Evolutionary conservation across 495 filamentous ascomycete species (phyloP).

Genomic region (Articulospora tetracladia): DNA sequence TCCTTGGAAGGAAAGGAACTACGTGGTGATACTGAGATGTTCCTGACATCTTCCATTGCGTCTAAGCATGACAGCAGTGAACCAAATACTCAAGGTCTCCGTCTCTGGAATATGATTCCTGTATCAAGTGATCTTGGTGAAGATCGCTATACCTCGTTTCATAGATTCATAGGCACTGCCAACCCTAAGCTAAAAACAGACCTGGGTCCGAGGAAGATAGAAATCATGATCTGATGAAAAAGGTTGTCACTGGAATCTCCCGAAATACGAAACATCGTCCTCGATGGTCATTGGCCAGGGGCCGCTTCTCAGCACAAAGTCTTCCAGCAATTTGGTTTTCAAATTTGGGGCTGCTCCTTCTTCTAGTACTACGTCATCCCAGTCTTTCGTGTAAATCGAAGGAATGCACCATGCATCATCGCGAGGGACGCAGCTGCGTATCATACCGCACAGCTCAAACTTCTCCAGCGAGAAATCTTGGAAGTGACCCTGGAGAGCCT

Average conservation of each 20-base stretch:
- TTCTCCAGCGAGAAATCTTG: constrained; percentile 7
- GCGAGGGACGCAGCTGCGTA: neutral
- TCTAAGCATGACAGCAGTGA: too few species aligned
- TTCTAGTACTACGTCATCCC: neutral
- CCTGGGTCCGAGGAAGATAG: too few species aligned
- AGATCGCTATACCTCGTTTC: too few species aligned
- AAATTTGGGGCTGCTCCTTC: neutral
- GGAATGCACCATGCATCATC: neutral
- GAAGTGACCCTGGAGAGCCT: neutral
- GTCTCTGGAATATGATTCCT: too few species aligned
- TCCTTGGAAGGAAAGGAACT: too few species aligned
- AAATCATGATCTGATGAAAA: too few species aligned
- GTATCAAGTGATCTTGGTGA: too few species aligned
- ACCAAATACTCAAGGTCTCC: too few species aligned
- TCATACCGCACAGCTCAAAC: constrained; percentile 3
- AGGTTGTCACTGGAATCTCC: neutral
- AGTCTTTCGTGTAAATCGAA: constrained; percentile 12
- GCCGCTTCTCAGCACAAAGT: constrained; percentile 10
- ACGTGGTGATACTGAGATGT: too few species aligned
- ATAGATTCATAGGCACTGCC: too few species aligned
- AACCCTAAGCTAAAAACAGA: too few species aligned
- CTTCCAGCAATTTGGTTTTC: constrained; percentile 8
- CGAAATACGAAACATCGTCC: neutral
- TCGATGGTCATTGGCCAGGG: constrained; percentile 10
- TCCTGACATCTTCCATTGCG: too few species aligned